Percentiles rank a stretch among this genome's conserved stretches.
These are phyloP conservation scores for Syzygium aromaticum DNA, from an alignment of 345 rosid genomes.

Conservation along the genomic window DNA sequence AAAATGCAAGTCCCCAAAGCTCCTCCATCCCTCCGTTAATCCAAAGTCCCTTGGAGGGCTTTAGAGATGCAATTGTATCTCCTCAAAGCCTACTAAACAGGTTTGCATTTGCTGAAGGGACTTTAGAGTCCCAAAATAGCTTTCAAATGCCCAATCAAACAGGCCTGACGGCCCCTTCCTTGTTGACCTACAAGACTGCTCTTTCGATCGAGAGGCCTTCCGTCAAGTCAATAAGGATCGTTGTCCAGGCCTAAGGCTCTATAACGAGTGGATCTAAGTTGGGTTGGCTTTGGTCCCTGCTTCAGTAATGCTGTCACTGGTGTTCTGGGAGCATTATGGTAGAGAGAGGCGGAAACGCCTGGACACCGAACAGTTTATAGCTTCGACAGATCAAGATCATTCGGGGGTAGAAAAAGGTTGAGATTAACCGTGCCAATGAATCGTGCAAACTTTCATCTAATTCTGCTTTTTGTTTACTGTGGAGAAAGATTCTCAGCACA, in stretches of 20 bases:
- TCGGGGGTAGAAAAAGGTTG: not conserved
- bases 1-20: too few relatives aligned
- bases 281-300: slow-evolving; percentile 27
- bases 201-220: slow-evolving; percentile 25
- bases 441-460: not conserved
- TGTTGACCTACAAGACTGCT: slow-evolving; percentile 25
- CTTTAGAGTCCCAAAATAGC: too few relatives aligned
- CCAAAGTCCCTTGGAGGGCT: too few relatives aligned
- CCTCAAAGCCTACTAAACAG: too few relatives aligned
- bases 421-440: not conserved
- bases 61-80: too few relatives aligned
- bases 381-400: not conserved
- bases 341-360: slow-evolving; percentile 28
- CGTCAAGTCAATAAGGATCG: slow-evolving; percentile 3
- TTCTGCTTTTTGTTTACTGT: not conserved
- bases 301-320: slow-evolving; percentile 31
- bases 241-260: slow-evolving; percentile 13
- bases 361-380: slow-evolving; percentile 3
- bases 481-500: not conserved
- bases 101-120: too few relatives aligned
- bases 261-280: slow-evolving; percentile 25
- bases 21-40: too few relatives aligned
- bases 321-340: slow-evolving; percentile 34
- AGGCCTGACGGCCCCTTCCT: slow-evolving; percentile 20
- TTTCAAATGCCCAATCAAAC: too few relatives aligned